A percentile compares a stretch with the other conserved stretches of the same genome.
phyloP scores from a whole-genome alignment of 148 eudicot species.

The Rhododendron ovatum region DNA sequence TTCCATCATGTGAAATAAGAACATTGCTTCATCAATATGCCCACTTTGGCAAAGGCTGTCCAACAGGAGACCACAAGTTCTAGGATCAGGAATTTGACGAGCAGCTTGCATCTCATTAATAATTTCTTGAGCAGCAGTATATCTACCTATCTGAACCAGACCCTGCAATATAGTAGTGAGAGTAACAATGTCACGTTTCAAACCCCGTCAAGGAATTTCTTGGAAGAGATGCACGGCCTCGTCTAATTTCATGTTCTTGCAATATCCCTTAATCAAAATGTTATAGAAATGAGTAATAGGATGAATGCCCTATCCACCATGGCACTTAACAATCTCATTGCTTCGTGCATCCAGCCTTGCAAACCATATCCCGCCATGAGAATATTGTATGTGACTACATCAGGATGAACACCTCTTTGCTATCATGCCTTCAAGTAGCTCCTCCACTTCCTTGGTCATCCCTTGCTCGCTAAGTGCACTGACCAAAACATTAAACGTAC shows the following conservation, averaged over 20 bases:
- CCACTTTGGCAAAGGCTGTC: not conserved
- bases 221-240: conserved; percentile 9
- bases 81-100: not conserved
- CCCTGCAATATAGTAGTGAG: not conserved
- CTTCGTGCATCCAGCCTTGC: too few species aligned
- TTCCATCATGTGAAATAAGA: not conserved
- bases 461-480: too few species aligned
- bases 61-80: not conserved
- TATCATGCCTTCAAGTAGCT: too few species aligned
- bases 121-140: not conserved
- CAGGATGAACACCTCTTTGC: too few species aligned
- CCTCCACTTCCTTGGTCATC: too few species aligned
- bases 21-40: not conserved
- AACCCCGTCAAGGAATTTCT: conserved; percentile 1
- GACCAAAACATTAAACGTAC: too few species aligned
- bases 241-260: conserved; percentile 7
- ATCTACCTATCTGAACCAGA: not conserved
- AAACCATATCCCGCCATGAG: too few species aligned
- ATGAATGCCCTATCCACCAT: not conserved
- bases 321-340: not conserved
- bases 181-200: conserved; percentile 2
- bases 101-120: conserved; percentile 5
- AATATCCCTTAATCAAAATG: conserved; percentile 12
- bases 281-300: not conserved
- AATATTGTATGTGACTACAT: too few species aligned